Evolutionary conservation across 2,329 filamentous ascomycete genomes (phyloP).

Genomic region (Xylaria sp.): DNA sequence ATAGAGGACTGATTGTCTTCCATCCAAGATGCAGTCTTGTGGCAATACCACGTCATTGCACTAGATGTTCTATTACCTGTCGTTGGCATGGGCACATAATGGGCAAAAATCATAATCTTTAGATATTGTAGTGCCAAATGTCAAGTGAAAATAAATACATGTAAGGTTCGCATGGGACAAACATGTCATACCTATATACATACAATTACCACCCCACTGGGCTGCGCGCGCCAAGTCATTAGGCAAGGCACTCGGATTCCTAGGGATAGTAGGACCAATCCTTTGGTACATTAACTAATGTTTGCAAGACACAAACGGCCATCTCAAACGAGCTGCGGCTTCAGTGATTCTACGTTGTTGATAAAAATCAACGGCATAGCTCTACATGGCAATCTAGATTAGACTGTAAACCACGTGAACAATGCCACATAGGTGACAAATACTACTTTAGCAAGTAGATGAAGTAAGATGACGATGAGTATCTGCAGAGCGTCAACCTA

Average conservation of each 20-base stretch:
- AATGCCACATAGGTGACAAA: too few relatives aligned
- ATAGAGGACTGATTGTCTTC: too few relatives aligned
- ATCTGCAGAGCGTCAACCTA: background rate
- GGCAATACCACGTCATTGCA: background rate
- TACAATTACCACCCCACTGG: background rate
- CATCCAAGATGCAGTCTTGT: background rate
- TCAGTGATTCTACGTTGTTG: too few relatives aligned
- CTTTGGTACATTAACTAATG: too few relatives aligned
- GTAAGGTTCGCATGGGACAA: background rate
- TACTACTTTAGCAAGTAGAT: too few relatives aligned
- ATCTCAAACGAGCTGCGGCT: too few relatives aligned
- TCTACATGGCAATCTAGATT: too few relatives aligned
- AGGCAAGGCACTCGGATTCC: background rate
- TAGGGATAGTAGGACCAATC: background rate
- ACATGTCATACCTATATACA: background rate
- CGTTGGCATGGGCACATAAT: background rate
- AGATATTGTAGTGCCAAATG: background rate
- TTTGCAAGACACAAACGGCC: too few relatives aligned
- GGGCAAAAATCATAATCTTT: background rate
- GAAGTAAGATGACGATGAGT: too few relatives aligned
- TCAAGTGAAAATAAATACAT: too few relatives aligned
- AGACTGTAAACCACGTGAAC: too few relatives aligned
- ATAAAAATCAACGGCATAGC: too few relatives aligned
- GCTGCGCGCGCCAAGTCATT: background rate
- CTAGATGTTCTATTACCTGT: background rate